Conservation (phyloP, 2,329 filamentous ascomycete species). For the Penicillium sp. region DNA sequence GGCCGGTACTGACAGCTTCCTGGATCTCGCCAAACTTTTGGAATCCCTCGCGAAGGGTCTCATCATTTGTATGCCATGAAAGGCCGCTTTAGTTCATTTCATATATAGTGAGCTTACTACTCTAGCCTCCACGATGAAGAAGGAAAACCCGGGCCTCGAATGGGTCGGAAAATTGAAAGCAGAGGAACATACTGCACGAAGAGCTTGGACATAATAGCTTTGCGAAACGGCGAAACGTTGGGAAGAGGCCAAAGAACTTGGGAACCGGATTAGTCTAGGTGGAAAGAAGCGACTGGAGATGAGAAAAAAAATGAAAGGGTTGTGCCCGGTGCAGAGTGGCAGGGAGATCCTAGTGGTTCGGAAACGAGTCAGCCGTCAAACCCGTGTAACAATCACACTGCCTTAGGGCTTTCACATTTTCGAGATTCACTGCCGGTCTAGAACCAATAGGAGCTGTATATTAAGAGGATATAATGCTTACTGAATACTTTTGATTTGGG, state of each 20-base stretch:
- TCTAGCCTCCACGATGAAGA: not conserved
- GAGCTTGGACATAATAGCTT: constrained; percentile 74
- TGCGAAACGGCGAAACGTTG: not conserved
- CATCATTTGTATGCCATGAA: constrained; percentile 96
- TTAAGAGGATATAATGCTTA: constrained; percentile 17
- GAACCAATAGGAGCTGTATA: constrained; percentile 10
- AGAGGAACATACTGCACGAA: constrained; percentile 79
- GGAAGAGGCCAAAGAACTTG: not conserved
- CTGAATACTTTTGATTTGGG: constrained; percentile 2
- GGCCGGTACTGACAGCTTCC: constrained; percentile 75
- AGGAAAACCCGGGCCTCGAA: not conserved
- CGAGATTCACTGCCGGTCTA: constrained; percentile 4
- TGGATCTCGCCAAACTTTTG: constrained; percentile 87
- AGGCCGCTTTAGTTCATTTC: constrained; percentile 68
- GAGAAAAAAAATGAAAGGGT: constrained; percentile 3
- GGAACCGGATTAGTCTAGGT: not conserved
- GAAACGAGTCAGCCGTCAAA: constrained; percentile 26
- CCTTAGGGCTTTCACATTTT: constrained; percentile 22
- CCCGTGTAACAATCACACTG: constrained; percentile 27
- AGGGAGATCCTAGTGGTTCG: constrained; percentile 25
- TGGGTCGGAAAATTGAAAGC: not conserved
- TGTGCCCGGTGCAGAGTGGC: constrained; percentile 4
- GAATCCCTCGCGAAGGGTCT: constrained; percentile 83
- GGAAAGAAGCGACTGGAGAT: not conserved
- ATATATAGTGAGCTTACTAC: constrained; percentile 1